A percentile compares a stretch with the other conserved stretches of the same genome.
Evolutionary conservation across 2,329 filamentous ascomycete genomes (phyloP).

Genomic region (Teratosphaeria nubilosa): DNA sequence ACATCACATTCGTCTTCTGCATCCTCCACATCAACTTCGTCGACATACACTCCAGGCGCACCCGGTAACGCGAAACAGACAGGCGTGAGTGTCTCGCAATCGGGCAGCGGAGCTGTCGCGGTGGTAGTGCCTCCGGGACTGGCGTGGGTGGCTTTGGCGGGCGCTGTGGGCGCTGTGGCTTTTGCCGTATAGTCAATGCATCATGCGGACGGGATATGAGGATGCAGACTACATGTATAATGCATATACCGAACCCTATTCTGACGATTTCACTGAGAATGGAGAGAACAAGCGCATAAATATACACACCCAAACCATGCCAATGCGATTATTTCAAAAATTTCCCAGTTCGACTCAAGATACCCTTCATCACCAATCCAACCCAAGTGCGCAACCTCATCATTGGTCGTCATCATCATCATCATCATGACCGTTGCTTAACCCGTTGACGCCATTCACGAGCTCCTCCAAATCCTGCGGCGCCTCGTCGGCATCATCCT

Average conservation of each 20-base stretch:
- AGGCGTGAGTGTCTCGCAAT: not conserved
- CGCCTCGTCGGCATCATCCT: constrained; percentile 10
- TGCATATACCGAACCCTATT: not conserved
- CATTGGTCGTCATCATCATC: not conserved
- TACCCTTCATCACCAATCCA: not conserved
- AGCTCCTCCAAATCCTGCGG: not conserved
- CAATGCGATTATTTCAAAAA: not conserved
- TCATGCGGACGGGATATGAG: not conserved
- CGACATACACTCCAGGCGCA: not conserved
- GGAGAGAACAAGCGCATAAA: not conserved
- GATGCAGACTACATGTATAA: not conserved
- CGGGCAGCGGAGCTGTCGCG: not conserved
- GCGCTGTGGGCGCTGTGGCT: not conserved
- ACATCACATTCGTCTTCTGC: not conserved
- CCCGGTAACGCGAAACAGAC: not conserved
- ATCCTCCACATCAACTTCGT: not conserved
- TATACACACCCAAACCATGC: not conserved
- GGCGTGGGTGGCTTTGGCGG: not conserved
- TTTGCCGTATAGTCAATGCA: not conserved
- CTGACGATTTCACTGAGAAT: not conserved
- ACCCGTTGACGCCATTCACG: not conserved
- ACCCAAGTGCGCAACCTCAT: not conserved
- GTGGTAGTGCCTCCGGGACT: not conserved
- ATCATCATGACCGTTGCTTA: not conserved
- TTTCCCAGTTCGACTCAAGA: not conserved